These are phyloP conservation scores for Erodium maritimum DNA, from an alignment of 345 rosid species.

Conservation along the genomic window DNA sequence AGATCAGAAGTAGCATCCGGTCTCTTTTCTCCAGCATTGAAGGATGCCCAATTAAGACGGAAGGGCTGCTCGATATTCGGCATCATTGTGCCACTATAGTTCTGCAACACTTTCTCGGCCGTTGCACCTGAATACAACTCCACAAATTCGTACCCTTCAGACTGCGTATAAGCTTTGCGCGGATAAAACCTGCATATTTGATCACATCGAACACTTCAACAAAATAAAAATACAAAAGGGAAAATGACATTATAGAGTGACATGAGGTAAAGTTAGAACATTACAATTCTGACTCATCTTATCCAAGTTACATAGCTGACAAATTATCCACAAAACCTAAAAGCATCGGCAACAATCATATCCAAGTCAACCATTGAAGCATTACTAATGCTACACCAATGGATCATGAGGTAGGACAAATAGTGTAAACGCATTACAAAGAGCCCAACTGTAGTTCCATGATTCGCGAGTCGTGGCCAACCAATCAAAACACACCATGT, in stretches of 20 bases:
- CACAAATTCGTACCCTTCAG: constrained; percentile 88
- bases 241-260: too few relatives aligned
- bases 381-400: too few relatives aligned
- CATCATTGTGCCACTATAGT: constrained; percentile 59
- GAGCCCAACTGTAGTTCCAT: neutral
- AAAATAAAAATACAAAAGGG: neutral
- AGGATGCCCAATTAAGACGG: constrained; percentile 92
- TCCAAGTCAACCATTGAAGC: too few relatives aligned
- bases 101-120: constrained; percentile 84
- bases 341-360: too few relatives aligned
- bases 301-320: too few relatives aligned
- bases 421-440: too few relatives aligned
- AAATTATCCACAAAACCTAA: too few relatives aligned
- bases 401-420: too few relatives aligned
- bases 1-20: constrained; percentile 63
- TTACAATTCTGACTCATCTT: too few relatives aligned
- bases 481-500: too few relatives aligned
- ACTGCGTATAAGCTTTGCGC: constrained; percentile 78
- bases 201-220: neutral
- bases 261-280: too few relatives aligned
- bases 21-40: constrained; percentile 68
- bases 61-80: constrained; percentile 86
- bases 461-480: too few relatives aligned
- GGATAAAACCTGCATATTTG: constrained; percentile 42
- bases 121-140: constrained; percentile 67